A percentile compares a stretch with the other conserved stretches of the same genome.
phyloP scores from a whole-genome alignment of 2,329 filamentous ascomycete genomes.

The Neopestalotiopsis rosae region DNA sequence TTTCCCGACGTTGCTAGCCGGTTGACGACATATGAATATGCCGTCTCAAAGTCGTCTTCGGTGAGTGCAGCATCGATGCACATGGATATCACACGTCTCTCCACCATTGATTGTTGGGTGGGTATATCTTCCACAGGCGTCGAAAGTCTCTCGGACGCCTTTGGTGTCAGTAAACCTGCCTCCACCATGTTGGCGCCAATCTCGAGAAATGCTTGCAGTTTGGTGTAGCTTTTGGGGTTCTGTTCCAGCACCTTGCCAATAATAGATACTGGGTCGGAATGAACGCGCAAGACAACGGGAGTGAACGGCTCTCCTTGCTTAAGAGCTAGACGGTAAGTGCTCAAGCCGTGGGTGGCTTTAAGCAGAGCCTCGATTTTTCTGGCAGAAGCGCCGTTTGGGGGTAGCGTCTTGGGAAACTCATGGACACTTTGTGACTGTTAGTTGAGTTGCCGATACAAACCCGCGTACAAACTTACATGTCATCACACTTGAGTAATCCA shows the following conservation, averaged over 20 bases:
- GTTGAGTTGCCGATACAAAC: not conserved
- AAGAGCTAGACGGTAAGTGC: constrained; percentile 77
- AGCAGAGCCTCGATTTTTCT: constrained; percentile 68
- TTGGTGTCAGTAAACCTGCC: constrained; percentile 54
- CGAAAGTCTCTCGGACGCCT: constrained; percentile 35
- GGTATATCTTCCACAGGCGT: constrained; percentile 32
- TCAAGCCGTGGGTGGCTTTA: constrained; percentile 75
- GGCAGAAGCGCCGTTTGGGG: constrained; percentile 53
- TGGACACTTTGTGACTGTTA: constrained; percentile 54
- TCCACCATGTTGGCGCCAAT: constrained; percentile 72
- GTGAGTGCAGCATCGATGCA: constrained; percentile 77
- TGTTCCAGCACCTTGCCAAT: constrained; percentile 77
- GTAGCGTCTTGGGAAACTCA: constrained; percentile 65
- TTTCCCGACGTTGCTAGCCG: constrained; percentile 55
- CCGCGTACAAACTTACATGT: constrained; percentile 62
- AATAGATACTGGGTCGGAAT: constrained; percentile 75
- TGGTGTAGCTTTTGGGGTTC: constrained; percentile 75
- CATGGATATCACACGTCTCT: constrained; percentile 77
- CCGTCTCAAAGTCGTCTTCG: constrained; percentile 84
- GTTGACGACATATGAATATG: constrained; percentile 82
- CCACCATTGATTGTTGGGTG: constrained; percentile 47
- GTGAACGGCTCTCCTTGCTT: constrained; percentile 82
- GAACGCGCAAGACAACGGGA: constrained; percentile 78
- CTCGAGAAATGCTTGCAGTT: constrained; percentile 73
- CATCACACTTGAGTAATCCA: constrained; percentile 77